These are phyloP conservation scores for Bruguiera parviflora DNA, from an alignment of 345 rosid species.

Conservation along the genomic window DNA sequence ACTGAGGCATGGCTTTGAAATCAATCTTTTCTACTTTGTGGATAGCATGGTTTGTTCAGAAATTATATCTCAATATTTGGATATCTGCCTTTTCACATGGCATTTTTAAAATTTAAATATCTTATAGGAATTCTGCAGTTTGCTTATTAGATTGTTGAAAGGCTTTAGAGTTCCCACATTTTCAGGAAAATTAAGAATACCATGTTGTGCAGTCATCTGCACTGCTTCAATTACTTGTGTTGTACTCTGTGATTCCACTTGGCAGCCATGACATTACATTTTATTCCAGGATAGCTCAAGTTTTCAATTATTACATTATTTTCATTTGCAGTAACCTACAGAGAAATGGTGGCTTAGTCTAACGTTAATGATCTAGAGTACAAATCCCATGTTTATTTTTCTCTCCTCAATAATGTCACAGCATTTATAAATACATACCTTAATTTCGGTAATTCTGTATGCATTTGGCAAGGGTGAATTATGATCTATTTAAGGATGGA, in stretches of 20 bases:
- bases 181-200: neutral
- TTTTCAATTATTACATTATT: too few relatives aligned
- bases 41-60: neutral
- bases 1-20: neutral
- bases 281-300: too few relatives aligned
- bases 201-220: neutral
- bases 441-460: too few relatives aligned
- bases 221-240: neutral
- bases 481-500: too few relatives aligned
- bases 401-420: too few relatives aligned
- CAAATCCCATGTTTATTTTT: too few relatives aligned
- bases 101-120: neutral
- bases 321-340: too few relatives aligned
- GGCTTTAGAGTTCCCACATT: neutral
- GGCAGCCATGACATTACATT: neutral
- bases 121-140: neutral
- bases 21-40: neutral
- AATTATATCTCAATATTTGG: neutral
- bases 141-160: neutral
- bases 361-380: too few relatives aligned
- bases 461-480: too few relatives aligned
- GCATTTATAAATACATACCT: too few relatives aligned
- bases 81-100: neutral
- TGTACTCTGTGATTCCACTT: neutral
- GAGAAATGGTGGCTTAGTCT: too few relatives aligned